Evolutionary conservation across 1,284 basidiomycete genomes (phyloP).

Genomic region (Cutaneotrichosporon sp.): DNA sequence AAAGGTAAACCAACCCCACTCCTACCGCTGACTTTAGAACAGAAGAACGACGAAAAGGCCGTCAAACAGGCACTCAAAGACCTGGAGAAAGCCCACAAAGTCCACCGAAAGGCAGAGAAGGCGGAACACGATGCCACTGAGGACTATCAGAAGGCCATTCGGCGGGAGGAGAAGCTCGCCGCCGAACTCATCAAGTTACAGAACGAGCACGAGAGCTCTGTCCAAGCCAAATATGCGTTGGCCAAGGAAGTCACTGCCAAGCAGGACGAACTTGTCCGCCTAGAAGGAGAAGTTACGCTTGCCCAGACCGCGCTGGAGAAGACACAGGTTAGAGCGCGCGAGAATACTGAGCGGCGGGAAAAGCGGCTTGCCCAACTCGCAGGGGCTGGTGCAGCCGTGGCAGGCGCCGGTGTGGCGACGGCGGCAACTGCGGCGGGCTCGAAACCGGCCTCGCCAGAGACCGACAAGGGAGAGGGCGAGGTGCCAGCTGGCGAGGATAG

Average conservation of each 20-base stretch:
- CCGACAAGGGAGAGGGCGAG: no score
- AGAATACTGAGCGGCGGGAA: slow-evolving; percentile 7
- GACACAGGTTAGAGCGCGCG: slow-evolving; percentile 27
- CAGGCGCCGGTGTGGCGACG: neutral
- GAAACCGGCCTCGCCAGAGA: no score
- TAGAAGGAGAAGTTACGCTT: slow-evolving; percentile 28
- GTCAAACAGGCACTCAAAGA: slow-evolving; percentile 43
- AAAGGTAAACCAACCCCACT: slow-evolving; percentile 34
- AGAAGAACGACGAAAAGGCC: slow-evolving; percentile 32
- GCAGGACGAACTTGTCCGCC: slow-evolving; percentile 30
- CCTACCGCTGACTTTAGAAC: slow-evolving; percentile 12
- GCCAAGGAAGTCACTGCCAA: slow-evolving; percentile 30
- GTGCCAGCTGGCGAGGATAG: neutral
- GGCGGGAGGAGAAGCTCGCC: slow-evolving; percentile 39
- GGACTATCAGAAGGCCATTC: slow-evolving; percentile 41
- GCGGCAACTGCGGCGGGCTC: no score
- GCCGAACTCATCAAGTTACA: slow-evolving; percentile 37
- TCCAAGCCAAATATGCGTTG: slow-evolving; percentile 30
- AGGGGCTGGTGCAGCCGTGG: neutral
- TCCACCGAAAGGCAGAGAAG: slow-evolving; percentile 40
- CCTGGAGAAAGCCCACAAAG: slow-evolving; percentile 42
- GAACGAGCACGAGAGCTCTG: slow-evolving; percentile 37
- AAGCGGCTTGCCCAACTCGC: slow-evolving; percentile 25
- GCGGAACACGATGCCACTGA: slow-evolving; percentile 35
- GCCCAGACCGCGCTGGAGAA: slow-evolving; percentile 36